Evolutionary conservation across 1,284 basidiomycete genomes (phyloP), one percentile per base, ranked within the genome.

Genomic region (Leccinum subfulvum): DNA sequence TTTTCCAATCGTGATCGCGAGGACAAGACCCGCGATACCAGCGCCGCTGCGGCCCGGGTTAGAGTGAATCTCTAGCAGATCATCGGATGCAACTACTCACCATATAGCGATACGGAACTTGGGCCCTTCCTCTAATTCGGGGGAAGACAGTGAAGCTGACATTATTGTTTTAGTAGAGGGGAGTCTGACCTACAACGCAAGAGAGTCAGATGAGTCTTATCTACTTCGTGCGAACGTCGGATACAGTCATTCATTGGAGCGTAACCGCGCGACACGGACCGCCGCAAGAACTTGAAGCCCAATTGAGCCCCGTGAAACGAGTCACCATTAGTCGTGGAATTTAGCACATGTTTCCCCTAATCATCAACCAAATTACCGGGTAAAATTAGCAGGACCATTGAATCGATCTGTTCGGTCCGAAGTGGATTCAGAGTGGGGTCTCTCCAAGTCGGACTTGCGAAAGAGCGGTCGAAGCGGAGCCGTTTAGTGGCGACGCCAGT

Each of bases 1-100:
- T 59, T 66, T 71, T 54, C 71, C 66, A 13, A 73, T 68, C 0
- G 66, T 68, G 9, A 64, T 63, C 2, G 69, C 69, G 13, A 71
- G 69, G 13, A 62, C 8, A 7, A 73, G 69, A 10, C 69, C 69
- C 2, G 49, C 68, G 4, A 73, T 59, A 9, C 71, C 71, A 28
- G 60, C 69, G 1, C 71, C 69, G 7, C 71, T 71, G 30, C 11
- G n/a, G 23, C 5, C 6, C 16, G 8, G 4, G 16, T 28, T 52
- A n/a, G 51, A 10, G 26, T 28, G 23, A 26, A 4, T 14, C 2
- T 26, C 13, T 6, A 23, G 23, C 13, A 51, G 49, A 26, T 51
- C 23, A 52, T 53, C 10, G 26, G 16, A 16, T 16, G 51, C 9
- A 10, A 13, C 51, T 28, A 28, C 51, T 16, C 51, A 53, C 51